Evolutionary conservation across 1,139 yeast species (phyloP).

Genomic region (Komagataea norvegica): DNA sequence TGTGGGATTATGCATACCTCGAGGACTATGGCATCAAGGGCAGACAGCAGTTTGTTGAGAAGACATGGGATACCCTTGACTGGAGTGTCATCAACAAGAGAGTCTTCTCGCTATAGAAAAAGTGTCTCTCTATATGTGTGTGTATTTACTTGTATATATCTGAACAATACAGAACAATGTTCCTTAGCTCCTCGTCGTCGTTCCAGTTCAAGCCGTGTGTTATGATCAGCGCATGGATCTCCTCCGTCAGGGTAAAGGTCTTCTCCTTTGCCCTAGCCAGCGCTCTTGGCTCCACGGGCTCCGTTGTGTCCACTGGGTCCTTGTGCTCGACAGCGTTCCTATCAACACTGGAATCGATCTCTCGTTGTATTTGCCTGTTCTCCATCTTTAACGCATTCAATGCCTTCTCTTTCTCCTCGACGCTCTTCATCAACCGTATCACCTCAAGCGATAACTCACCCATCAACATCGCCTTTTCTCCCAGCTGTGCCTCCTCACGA

Average conservation of each 20-base stretch:
- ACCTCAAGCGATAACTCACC: constrained; percentile 17
- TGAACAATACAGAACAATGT: constrained; percentile 30
- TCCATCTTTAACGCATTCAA: not conserved
- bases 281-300: not conserved
- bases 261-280: constrained; percentile 7
- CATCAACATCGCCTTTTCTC: constrained; percentile 11
- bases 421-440: constrained; percentile 6
- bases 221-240: constrained; percentile 27
- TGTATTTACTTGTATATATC: constrained; percentile 7
- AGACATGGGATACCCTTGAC: constrained; percentile 73
- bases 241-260: constrained; percentile 27
- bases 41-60: constrained; percentile 65
- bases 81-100: constrained; percentile 83
- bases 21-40: constrained; percentile 81
- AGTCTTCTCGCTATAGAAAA: constrained; percentile 29
- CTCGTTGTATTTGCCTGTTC: no score
- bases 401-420: not conserved
- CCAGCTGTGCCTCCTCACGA: constrained; percentile 14
- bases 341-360: no score
- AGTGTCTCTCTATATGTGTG: not conserved
- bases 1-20: constrained; percentile 86
- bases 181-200: constrained; percentile 26
- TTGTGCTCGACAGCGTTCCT: no score
- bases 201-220: constrained; percentile 25
- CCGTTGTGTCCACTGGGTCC: not conserved